Evolutionary conservation across 2,329 filamentous ascomycete genomes (phyloP).

Genomic region (Aspergillus cejpii): DNA sequence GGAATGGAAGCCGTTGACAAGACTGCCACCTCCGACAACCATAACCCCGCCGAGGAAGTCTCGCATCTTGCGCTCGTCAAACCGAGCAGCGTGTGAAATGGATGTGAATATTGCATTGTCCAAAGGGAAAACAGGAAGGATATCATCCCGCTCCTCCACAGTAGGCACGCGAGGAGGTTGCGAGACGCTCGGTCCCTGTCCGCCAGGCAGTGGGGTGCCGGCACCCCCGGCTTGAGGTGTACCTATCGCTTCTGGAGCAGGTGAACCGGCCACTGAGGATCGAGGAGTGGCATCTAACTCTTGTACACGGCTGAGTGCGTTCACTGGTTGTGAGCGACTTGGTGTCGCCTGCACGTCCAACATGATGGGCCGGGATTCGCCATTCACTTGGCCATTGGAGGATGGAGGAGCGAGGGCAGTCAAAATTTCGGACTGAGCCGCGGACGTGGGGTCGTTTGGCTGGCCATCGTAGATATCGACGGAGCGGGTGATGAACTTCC

Average conservation of each 20-base stretch:
- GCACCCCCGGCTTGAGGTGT: constrained; percentile 54
- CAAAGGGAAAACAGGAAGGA: constrained; percentile 74
- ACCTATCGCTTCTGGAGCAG: constrained; percentile 67
- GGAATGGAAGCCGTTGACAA: constrained; percentile 70
- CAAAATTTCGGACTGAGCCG: constrained; percentile 67
- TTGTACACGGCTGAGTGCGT: constrained; percentile 61
- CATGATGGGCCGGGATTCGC: constrained; percentile 33
- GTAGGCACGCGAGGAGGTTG: constrained; percentile 39
- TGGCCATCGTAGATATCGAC: constrained; percentile 91
- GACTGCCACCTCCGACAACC: constrained; percentile 78
- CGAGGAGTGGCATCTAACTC: constrained; percentile 69
- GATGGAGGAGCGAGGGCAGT: constrained; percentile 44
- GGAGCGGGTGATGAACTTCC: constrained; percentile 76
- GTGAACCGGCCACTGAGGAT: constrained; percentile 81
- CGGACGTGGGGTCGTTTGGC: constrained; percentile 81
- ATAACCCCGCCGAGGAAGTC: constrained; percentile 88
- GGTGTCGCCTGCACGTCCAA: constrained; percentile 40
- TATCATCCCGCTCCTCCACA: constrained; percentile 63
- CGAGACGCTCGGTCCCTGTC: constrained; percentile 25
- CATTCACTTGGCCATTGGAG: constrained; percentile 25
- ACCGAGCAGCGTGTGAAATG: constrained; percentile 77
- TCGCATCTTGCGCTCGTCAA: constrained; percentile 85
- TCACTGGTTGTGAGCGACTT: constrained; percentile 55
- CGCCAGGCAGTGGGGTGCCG: constrained; percentile 37
- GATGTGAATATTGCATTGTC: constrained; percentile 85